These are phyloP conservation scores for Posidonia australis DNA, from an alignment of 106 monocot genomes.

Conservation along the genomic window DNA sequence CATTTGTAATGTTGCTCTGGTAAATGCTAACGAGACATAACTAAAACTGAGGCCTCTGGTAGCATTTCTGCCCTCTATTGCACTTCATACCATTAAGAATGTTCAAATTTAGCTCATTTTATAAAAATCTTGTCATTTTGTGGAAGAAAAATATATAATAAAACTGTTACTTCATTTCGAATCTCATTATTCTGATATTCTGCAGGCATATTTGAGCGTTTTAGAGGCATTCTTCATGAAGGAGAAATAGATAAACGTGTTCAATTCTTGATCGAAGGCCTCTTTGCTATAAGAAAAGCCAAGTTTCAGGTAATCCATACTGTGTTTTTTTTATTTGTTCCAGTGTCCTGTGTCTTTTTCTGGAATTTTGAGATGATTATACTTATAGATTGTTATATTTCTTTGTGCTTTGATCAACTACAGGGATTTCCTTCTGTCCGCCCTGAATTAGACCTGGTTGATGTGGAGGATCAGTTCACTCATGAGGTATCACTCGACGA, in stretches of 20 bases:
- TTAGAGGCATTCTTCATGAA: constrained; percentile 94
- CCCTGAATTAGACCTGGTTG: constrained; percentile 73
- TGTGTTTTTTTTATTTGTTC: background rate
- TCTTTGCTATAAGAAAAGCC: constrained; percentile 92
- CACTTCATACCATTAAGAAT: too few species aligned
- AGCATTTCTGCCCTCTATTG: too few species aligned
- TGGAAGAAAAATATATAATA: too few species aligned
- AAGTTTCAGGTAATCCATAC: constrained; percentile 66
- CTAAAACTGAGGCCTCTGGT: too few species aligned
- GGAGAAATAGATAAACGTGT: constrained; percentile 95
- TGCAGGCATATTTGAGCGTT: constrained; percentile 89
- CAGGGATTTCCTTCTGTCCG: constrained; percentile 83
- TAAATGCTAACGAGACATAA: too few species aligned
- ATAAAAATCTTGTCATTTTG: too few species aligned
- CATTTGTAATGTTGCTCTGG: too few species aligned
- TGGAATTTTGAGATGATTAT: background rate
- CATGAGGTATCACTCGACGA: constrained; percentile 81
- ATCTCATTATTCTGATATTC: background rate
- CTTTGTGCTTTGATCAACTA: constrained; percentile 6
- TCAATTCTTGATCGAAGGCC: constrained; percentile 87
- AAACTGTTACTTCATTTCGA: too few species aligned
- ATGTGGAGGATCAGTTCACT: constrained; percentile 77
- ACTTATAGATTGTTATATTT: background rate
- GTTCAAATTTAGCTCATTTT: too few species aligned
- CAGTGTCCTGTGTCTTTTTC: background rate